These are phyloP conservation scores for Mimosa bimucronata DNA, from an alignment of 306 rosid species.

Conservation along the genomic window DNA sequence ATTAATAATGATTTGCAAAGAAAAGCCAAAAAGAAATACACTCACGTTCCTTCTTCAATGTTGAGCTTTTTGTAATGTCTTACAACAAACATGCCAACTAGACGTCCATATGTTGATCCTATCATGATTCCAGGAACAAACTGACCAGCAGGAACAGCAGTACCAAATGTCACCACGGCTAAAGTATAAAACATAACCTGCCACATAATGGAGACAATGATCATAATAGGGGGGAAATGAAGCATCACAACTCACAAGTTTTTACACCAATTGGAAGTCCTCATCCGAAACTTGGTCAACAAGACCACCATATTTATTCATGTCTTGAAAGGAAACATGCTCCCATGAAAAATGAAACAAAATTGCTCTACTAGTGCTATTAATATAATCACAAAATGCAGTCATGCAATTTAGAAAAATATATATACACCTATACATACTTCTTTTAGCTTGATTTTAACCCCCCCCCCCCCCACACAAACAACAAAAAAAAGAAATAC, in stretches of 20 bases:
- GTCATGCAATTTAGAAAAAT: neutral
- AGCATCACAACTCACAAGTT: conserved; percentile 24
- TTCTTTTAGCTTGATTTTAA: neutral
- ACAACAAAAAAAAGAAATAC: too few species aligned
- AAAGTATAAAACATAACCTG: conserved; percentile 95
- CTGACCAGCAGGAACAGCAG: conserved; percentile 97
- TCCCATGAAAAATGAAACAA: neutral
- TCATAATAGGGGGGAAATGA: conserved; percentile 16
- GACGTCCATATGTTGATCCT: conserved; percentile 97
- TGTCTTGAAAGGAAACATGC: neutral
- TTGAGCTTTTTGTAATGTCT: conserved; percentile 79
- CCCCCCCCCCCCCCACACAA: neutral
- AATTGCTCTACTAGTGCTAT: neutral
- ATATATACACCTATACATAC: neutral
- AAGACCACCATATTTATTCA: neutral
- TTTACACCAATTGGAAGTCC: conserved; percentile 16
- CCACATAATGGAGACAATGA: conserved; percentile 41
- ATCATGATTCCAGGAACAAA: conserved; percentile 99
- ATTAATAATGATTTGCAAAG: conserved; percentile 16
- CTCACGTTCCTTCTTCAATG: conserved; percentile 99
- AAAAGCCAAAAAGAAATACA: conserved; percentile 20
- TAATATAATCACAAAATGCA: neutral
- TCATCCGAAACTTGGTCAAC: neutral
- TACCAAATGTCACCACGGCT: conserved; percentile 95
- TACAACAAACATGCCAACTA: conserved; percentile 95